A percentile compares a stretch with the other conserved stretches of the same genome.
Evolutionary conservation across 1,139 yeast species (phyloP).

Genomic region (Nadsonia starkeyi-henricii): DNA sequence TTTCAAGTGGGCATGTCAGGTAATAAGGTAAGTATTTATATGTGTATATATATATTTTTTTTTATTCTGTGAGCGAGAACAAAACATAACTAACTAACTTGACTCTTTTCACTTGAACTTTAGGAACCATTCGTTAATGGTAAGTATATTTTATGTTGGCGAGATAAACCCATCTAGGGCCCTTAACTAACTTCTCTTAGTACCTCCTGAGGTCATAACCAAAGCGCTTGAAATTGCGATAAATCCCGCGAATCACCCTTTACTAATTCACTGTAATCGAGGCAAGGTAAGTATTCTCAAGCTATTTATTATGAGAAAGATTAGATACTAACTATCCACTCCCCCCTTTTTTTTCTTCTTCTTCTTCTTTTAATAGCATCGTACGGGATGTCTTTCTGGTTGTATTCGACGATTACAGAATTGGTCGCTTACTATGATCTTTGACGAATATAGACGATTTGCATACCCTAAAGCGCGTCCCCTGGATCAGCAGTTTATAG

Average conservation of each 20-base stretch:
- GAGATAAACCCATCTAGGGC: no score
- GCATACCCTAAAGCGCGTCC: conserved; percentile 94
- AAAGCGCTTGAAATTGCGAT: conserved; percentile 70
- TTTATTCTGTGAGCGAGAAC: no score
- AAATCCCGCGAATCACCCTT: conserved; percentile 78
- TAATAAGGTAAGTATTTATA: conserved; percentile 84
- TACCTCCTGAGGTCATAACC: conserved; percentile 57
- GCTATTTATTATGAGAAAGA: no score
- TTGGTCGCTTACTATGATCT: conserved; percentile 87
- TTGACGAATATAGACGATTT: conserved; percentile 86
- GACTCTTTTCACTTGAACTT: neutral
- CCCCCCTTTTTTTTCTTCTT: no score
- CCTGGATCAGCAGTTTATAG: conserved; percentile 89
- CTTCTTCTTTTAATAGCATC: conserved; percentile 29
- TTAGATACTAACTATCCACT: no score
- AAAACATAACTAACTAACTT: neutral
- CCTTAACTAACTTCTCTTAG: neutral
- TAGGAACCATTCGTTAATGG: neutral
- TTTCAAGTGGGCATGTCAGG: conserved; percentile 92
- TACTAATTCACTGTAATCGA: conserved; percentile 84
- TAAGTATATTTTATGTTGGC: neutral
- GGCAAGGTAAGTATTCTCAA: conserved; percentile 37
- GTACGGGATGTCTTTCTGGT: conserved; percentile 94
- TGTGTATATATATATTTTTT: conserved; percentile 1
- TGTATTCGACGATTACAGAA: conserved; percentile 75